Conservation (phyloP, 192 early-diverging fungal genomes). For the Lunasporangiospora selenospora region DNA sequence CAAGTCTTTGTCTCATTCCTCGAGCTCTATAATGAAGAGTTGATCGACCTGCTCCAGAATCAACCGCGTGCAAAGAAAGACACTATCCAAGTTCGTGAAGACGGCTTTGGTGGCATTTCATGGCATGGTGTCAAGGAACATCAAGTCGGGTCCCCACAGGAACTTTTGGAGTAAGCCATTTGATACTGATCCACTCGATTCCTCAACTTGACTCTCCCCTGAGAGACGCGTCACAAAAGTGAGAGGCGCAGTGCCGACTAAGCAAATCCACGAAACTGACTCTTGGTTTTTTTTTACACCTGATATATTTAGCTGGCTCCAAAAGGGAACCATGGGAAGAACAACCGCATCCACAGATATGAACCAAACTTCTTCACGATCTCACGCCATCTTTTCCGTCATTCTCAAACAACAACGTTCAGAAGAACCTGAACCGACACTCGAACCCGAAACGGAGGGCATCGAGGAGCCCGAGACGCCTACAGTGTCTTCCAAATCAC, state of each 20-base stretch:
- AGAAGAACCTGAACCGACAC: constrained; percentile 37
- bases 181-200: too few relatives aligned
- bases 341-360: constrained; percentile 93
- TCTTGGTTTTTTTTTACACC: constrained; percentile 1
- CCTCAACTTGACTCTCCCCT: constrained; percentile 57
- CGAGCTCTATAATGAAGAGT: constrained; percentile 97
- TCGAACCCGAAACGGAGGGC: constrained; percentile 23
- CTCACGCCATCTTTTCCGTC: constrained; percentile 96
- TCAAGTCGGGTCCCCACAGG: constrained; percentile 70
- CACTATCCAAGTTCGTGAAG: constrained; percentile 72
- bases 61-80: constrained; percentile 38
- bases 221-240: too few relatives aligned
- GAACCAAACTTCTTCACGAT: constrained; percentile 92
- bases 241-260: too few relatives aligned
- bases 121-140: constrained; percentile 87
- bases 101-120: constrained; percentile 86
- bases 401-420: constrained; percentile 77
- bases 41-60: constrained; percentile 81
- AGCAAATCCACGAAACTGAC: too few relatives aligned
- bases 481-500: constrained; percentile 8
- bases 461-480: neutral
- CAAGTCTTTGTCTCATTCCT: constrained; percentile 83
- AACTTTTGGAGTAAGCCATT: constrained; percentile 56
- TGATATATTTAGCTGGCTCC: constrained; percentile 46
- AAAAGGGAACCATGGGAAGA: constrained; percentile 60